Conservation (phyloP, 2,329 filamentous ascomycete genomes). For the Penicillium sp. region DNA sequence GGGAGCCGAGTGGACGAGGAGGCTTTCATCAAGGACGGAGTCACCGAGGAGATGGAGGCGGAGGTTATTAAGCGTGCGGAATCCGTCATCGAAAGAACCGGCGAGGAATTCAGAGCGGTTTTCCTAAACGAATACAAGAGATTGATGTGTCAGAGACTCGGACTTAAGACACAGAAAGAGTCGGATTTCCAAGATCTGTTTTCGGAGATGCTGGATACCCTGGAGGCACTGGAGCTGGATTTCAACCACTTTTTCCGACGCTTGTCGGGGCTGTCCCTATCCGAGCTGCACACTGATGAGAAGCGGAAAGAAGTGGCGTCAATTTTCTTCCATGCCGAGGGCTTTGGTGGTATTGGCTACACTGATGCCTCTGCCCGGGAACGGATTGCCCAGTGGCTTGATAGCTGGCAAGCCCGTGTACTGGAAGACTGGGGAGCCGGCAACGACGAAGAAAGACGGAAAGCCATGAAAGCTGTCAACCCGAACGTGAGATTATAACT, state of each 20-base stretch:
- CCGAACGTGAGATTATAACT: slow-evolving; percentile 59
- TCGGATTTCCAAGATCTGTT: slow-evolving; percentile 78
- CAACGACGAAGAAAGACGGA: slow-evolving; percentile 62
- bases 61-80: slow-evolving; percentile 78
- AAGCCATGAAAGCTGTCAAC: slow-evolving; percentile 80
- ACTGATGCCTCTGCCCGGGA: slow-evolving; percentile 64
- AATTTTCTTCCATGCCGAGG: slow-evolving; percentile 78
- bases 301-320: slow-evolving; percentile 63
- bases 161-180: slow-evolving; percentile 67
- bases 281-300: slow-evolving; percentile 64
- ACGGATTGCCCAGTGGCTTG: slow-evolving; percentile 75
- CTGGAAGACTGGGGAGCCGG: slow-evolving; percentile 71
- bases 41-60: slow-evolving; percentile 65
- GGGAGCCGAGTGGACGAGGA: slow-evolving; percentile 69
- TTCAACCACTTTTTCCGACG: slow-evolving; percentile 93
- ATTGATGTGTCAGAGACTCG: slow-evolving; percentile 76
- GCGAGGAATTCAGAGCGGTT: slow-evolving; percentile 83
- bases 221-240: slow-evolving; percentile 81
- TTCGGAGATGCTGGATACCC: slow-evolving; percentile 74
- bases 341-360: slow-evolving; percentile 57
- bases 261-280: slow-evolving; percentile 63
- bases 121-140: slow-evolving; percentile 88
- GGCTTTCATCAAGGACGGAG: slow-evolving; percentile 69
- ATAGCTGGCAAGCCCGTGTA: slow-evolving; percentile 69
- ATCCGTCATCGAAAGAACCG: slow-evolving; percentile 72